Percentiles rank a stretch among this genome's conserved stretches.
These are phyloP conservation scores for Mycena pura DNA, from an alignment of 768 basidiomycete genomes.

Conservation along the genomic window DNA sequence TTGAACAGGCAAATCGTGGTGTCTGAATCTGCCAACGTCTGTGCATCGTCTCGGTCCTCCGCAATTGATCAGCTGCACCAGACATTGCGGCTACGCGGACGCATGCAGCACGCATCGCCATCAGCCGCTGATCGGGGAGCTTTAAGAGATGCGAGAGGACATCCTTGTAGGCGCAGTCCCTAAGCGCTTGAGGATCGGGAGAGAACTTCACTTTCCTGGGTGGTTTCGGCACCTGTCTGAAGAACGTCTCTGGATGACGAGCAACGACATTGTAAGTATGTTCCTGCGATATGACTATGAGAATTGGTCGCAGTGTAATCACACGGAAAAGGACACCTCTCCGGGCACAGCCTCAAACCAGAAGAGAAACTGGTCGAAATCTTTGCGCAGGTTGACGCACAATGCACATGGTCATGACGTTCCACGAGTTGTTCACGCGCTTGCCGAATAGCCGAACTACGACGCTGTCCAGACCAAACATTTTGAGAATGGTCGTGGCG, in stretches of 20 bases:
- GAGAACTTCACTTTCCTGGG: neutral
- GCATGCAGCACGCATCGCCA: conserved; percentile 8
- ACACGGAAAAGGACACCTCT: neutral
- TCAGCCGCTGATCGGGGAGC: neutral
- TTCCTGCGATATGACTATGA: neutral
- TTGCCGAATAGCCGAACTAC: neutral
- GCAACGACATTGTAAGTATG: conserved; percentile 6
- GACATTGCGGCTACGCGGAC: conserved; percentile 11
- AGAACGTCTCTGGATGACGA: neutral
- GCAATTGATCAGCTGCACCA: neutral
- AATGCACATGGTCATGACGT: conserved; percentile 23
- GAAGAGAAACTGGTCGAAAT: conserved; percentile 12
- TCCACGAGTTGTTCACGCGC: conserved; percentile 10
- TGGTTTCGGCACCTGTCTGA: neutral
- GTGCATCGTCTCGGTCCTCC: neutral
- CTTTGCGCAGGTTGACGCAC: neutral
- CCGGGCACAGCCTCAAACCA: conserved; percentile 23
- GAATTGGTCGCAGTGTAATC: neutral
- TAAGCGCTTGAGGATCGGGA: neutral
- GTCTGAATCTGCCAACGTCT: neutral
- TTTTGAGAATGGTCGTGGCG: conserved; percentile 7
- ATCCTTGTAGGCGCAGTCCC: neutral
- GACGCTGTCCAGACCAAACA: conserved; percentile 6
- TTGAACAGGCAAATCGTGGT: neutral
- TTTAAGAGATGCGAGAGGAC: too few relatives aligned